Conservation (phyloP, 108 stramenopile genomes). For the Aureococcus anophagefferens region DNA sequence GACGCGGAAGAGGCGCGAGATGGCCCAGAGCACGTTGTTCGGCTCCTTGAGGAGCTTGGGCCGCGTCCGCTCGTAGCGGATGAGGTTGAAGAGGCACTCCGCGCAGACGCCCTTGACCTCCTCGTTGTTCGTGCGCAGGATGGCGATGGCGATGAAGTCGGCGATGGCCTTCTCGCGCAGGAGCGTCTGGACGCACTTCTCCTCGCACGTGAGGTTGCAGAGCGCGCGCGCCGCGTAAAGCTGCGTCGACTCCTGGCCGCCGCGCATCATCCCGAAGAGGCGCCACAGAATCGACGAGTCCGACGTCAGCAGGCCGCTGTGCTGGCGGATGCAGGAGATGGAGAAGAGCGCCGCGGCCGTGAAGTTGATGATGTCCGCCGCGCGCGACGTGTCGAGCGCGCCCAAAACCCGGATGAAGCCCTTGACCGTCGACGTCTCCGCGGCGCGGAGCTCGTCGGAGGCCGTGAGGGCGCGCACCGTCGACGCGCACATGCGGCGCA, state of each 20-base stretch:
- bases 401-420: background rate
- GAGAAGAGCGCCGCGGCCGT: conserved; percentile 6
- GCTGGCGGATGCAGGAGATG: background rate
- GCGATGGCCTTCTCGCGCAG: conserved; percentile 10
- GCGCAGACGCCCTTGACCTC: conserved; percentile 24
- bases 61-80: conserved; percentile 3
- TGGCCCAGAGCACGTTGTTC: background rate
- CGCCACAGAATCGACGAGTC: conserved; percentile 5
- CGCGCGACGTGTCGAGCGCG: background rate
- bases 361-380: conserved; percentile 2
- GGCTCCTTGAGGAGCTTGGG: conserved; percentile 5
- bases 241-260: conserved; percentile 14
- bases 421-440: background rate
- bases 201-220: conserved; percentile 13
- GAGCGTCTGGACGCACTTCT: conserved; percentile 10
- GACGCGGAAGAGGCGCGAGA: background rate
- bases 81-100: conserved; percentile 17
- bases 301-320: background rate
- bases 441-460: background rate
- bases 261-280: conserved; percentile 24
- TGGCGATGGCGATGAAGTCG: conserved; percentile 31
- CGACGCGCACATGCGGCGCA: background rate
- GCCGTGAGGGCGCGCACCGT: background rate
- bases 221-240: conserved; percentile 19
- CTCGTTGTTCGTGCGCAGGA: conserved; percentile 19